Base-by-base conservation (phyloP, 768 basidiomycete genomes). In the Chalciporus sphaerocephalus region DNA sequence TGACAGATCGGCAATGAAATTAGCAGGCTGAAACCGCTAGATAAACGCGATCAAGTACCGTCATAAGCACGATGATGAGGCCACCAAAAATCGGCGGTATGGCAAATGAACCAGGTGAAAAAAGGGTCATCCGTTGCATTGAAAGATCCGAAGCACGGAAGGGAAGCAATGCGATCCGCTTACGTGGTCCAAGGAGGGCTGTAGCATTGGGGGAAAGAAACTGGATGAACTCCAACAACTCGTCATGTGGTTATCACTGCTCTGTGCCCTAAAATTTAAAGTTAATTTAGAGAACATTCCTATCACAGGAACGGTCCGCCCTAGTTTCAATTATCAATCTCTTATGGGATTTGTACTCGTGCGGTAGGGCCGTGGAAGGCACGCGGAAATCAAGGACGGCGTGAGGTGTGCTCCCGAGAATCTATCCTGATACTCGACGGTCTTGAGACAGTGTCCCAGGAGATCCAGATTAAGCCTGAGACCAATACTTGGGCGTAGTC, bases 181-280 rank as follows among this genome's bases (percentile, higher is more conserved):
- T 52, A 47, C 38, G 47, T 47, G 32, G 25, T 6, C 24, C 25
- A 36, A 37, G 27, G 48, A 46, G 48, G 48, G 48, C 20, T 39
- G 46, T 27, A 21, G 22, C 40, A 2, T 11, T 25, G 16, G 33
- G 41, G 42, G 51, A 43, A 50, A 42, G 21, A 32, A 37, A 24
- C 16, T 40, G 32, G 15, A 23, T 21, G 34, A 27, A 32, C 24
- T 17, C 40, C 22, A 35, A 40, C 40, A 36, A 33, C 34, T 30
- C 35, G 18, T 38, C 22, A 38, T 38, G 38, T 15, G 44, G 37
- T n/a, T 40, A 36, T 21, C 48, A 32, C 35, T 15, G 22, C 24
- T 38, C 17, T 40, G 46, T 36, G 38, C 45, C 44, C 47, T 58
- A 44, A 45, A 57, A 48, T 17, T 46, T 40, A 13, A 42, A 53